These are phyloP conservation scores for Protomyces inundatus DNA, from an alignment of 1,139 yeast genomes.

Conservation along the genomic window DNA sequence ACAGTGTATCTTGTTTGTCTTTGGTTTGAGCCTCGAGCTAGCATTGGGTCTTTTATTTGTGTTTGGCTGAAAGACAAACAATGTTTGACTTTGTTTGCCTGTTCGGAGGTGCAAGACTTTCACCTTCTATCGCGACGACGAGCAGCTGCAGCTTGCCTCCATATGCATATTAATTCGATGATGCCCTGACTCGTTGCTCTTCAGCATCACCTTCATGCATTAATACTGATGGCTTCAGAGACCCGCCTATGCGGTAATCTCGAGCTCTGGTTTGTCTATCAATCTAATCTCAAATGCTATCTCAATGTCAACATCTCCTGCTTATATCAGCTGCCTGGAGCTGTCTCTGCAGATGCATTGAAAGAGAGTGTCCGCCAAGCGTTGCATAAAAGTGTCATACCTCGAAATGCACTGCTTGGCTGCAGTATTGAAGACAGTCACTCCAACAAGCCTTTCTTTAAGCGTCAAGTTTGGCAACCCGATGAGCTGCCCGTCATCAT, in stretches of 20 bases:
- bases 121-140: too few species aligned
- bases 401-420: neutral
- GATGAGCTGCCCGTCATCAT: neutral
- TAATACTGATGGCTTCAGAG: neutral
- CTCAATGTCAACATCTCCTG: constrained; percentile 9
- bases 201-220: too few species aligned
- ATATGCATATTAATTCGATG: too few species aligned
- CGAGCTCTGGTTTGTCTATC: constrained; percentile 14
- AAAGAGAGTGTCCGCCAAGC: neutral
- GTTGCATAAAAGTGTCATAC: neutral
- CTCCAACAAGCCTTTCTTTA: neutral
- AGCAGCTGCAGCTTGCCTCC: too few species aligned
- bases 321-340: neutral
- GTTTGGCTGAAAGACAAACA: too few species aligned
- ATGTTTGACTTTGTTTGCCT: too few species aligned
- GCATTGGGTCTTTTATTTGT: too few species aligned
- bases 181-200: too few species aligned
- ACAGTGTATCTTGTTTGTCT: too few species aligned
- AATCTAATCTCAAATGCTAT: neutral
- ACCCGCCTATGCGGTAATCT: constrained; percentile 8
- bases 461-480: neutral
- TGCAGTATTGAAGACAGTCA: neutral
- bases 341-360: neutral
- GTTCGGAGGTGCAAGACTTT: too few species aligned
- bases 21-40: too few species aligned